Base-by-base conservation (phyloP, 257 asterid genomes). In the Plectranthus barbatus region DNA sequence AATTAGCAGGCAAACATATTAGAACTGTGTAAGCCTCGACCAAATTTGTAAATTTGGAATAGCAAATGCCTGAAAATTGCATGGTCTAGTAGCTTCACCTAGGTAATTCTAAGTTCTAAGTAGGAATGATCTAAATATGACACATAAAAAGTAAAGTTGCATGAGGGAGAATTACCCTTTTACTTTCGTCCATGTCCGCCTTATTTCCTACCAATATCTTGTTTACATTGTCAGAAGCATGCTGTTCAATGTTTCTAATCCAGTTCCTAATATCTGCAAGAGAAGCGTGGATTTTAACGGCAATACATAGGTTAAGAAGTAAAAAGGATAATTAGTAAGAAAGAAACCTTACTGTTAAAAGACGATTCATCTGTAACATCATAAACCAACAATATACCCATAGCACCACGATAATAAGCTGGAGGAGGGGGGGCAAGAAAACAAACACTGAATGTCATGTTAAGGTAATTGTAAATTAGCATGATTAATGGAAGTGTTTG, bases 151-250 rank as follows among this genome's bases (percentile, higher is more conserved):
- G 7, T 9, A 54, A 52, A 55, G 29, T 15, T 19, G 6, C 0
- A 13, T 5, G 44, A 24, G 62, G 33, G 55, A 53, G 26, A 70
- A 13, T 60, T 66, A 81, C 86, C 83, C 86, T 75, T 70, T 77
- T 81, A 83, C 86, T 80, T 77, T 77, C 86, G 19, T 80, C 86
- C 86, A 80, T 80, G 70, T 80, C 83, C 62, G 86, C 86, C 51
- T 80, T 80, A 72, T 80, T 80, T 33, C 86, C 86, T 14, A 80
- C 83, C 68, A 80, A 70, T 68, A 80, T 72, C 77, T 80, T 80
- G 81, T 80, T 80, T 75, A 77, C 86, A 66, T 80, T 80, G 74
- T 80, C 86, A 21, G 86, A 80, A 51, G 83, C 86, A 36, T 80
- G 86, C 15, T 80, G 86, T 58, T 80, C 86, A 41, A 80, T 80